Evolutionary conservation across 306 rosid species (phyloP).

Genomic region (Lathyrus tuberosus): DNA sequence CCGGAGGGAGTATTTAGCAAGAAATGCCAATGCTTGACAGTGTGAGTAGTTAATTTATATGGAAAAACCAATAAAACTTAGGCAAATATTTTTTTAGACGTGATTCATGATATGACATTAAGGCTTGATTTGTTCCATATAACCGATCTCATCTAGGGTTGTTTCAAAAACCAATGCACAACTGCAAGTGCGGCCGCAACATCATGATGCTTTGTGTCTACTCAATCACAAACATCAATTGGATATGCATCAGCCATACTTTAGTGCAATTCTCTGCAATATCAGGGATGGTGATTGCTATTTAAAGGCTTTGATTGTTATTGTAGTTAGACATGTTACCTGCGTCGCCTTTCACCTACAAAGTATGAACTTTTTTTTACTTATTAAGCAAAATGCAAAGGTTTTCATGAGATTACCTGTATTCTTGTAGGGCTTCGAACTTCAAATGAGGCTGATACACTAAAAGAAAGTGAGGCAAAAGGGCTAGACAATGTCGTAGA

Average conservation of each 20-base stretch:
- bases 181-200: not conserved
- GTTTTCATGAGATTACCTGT: conserved; percentile 62
- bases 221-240: not conserved
- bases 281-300: not conserved
- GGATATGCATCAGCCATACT: not conserved
- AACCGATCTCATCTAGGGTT: not conserved
- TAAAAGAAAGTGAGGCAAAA: conserved; percentile 66
- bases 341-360: not conserved
- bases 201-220: not conserved
- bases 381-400: not conserved
- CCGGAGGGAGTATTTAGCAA: too few relatives aligned
- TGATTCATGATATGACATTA: not conserved
- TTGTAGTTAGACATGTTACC: not conserved
- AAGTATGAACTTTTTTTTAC: conserved; percentile 5
- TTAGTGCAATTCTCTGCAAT: not conserved
- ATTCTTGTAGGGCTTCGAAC: conserved; percentile 85
- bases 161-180: not conserved
- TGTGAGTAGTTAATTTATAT: conserved; percentile 8
- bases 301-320: not conserved
- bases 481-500: conserved; percentile 73
- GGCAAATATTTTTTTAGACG: not conserved
- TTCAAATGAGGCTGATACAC: conserved; percentile 90
- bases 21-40: conserved; percentile 3
- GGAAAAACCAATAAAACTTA: conserved; percentile 10
- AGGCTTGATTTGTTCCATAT: not conserved